phyloP scores from a whole-genome alignment of 305 asterid genomes.

The Fraxinus paxiana region DNA sequence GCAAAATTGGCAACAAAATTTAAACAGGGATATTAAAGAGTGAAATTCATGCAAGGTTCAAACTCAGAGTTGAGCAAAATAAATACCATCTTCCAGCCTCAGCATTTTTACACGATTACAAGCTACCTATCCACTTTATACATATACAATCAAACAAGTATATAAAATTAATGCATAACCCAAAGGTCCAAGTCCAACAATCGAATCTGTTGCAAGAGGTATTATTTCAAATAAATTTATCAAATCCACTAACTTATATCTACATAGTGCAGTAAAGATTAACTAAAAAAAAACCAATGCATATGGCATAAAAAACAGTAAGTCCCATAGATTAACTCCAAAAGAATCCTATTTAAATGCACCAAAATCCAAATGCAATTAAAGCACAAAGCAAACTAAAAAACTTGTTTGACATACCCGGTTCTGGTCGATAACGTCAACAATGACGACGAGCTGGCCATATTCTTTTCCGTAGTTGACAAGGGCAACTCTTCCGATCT shows the following conservation, averaged over 20 bases:
- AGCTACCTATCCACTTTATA: background rate
- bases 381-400: background rate
- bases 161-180: background rate
- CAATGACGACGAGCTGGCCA: conserved; percentile 73
- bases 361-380: background rate
- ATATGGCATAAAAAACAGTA: background rate
- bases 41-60: background rate
- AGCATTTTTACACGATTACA: background rate
- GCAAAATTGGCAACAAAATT: background rate
- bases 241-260: background rate
- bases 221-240: background rate
- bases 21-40: background rate
- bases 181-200: background rate
- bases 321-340: background rate
- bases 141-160: background rate
- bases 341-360: background rate
- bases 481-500: conserved; percentile 77
- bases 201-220: background rate
- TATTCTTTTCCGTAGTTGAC: conserved; percentile 76
- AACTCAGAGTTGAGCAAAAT: background rate
- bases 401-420: conserved; percentile 33
- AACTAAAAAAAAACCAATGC: background rate
- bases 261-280: background rate
- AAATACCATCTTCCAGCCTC: background rate
- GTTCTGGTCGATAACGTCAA: conserved; percentile 75